Conservation (phyloP, 768 basidiomycete species). For the Amanita subjunquillea region DNA sequence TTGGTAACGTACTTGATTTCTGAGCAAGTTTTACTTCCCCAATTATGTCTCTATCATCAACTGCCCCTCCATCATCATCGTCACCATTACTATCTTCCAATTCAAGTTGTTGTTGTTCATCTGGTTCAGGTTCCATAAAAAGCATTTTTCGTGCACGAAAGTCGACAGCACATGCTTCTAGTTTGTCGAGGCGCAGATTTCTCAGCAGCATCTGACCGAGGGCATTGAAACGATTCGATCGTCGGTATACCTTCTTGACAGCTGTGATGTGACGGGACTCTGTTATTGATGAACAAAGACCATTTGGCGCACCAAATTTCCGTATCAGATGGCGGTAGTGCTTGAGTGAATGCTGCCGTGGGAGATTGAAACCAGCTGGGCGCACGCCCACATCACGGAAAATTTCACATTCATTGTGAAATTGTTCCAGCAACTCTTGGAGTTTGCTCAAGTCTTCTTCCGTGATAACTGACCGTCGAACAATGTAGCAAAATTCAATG, state of each 20-base stretch:
- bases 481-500: too few relatives aligned
- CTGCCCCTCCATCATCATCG: neutral
- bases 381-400: too few relatives aligned
- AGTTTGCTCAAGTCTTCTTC: too few relatives aligned
- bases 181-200: neutral
- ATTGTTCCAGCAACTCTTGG: too few relatives aligned
- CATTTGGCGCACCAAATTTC: neutral
- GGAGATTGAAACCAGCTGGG: neutral
- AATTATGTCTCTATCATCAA: neutral
- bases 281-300: neutral
- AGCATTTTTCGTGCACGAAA: neutral
- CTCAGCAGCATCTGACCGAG: conserved; percentile 7
- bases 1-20: neutral
- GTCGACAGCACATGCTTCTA: neutral
- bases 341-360: neutral
- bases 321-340: neutral
- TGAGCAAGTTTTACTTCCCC: neutral
- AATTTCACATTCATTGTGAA: too few relatives aligned
- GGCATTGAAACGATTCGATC: conserved; percentile 1
- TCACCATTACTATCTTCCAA: neutral
- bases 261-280: neutral
- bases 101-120: neutral
- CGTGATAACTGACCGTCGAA: too few relatives aligned
- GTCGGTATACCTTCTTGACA: neutral
- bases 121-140: neutral